Conservation (phyloP, 2,329 filamentous ascomycete species). For the Thielaviopsis musarum region DNA sequence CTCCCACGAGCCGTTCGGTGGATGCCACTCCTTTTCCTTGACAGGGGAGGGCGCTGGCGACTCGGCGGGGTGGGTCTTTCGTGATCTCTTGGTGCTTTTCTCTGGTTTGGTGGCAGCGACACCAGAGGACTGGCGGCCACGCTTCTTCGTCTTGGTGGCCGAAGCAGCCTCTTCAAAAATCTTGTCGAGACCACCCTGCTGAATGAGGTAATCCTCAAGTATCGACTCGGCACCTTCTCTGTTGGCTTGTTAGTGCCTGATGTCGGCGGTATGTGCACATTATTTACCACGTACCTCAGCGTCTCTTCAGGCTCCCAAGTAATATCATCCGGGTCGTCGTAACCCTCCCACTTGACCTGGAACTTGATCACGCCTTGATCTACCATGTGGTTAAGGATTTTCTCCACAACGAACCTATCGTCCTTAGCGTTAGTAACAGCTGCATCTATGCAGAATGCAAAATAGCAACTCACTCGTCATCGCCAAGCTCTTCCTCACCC, state of each 20-base stretch:
- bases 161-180: conserved; percentile 35
- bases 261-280: background rate
- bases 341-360: conserved; percentile 70
- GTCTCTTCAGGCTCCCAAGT: conserved; percentile 73
- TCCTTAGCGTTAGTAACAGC: background rate
- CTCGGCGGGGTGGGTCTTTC: conserved; percentile 31
- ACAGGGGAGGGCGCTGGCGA: conserved; percentile 27
- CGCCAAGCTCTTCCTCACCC: conserved; percentile 24
- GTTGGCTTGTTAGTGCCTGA: background rate
- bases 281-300: conserved; percentile 28
- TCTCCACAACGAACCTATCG: conserved; percentile 54
- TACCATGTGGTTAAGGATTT: conserved; percentile 50
- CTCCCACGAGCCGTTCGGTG: conserved; percentile 62
- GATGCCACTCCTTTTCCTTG: conserved; percentile 32
- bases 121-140: conserved; percentile 29
- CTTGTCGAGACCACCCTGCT: conserved; percentile 44
- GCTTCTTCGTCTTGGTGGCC: conserved; percentile 39
- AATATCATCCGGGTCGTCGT: conserved; percentile 48
- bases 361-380: conserved; percentile 40
- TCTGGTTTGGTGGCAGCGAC: conserved; percentile 20
- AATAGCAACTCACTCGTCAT: conserved; percentile 24
- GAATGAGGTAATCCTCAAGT: conserved; percentile 45
- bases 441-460: conserved; percentile 9
- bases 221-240: conserved; percentile 43
- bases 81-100: conserved; percentile 25